A percentile compares a stretch with the other conserved stretches of the same genome.
Conservation (phyloP, 768 basidiomycete genomes). For the Phanerodontia chrysosporium region DNA sequence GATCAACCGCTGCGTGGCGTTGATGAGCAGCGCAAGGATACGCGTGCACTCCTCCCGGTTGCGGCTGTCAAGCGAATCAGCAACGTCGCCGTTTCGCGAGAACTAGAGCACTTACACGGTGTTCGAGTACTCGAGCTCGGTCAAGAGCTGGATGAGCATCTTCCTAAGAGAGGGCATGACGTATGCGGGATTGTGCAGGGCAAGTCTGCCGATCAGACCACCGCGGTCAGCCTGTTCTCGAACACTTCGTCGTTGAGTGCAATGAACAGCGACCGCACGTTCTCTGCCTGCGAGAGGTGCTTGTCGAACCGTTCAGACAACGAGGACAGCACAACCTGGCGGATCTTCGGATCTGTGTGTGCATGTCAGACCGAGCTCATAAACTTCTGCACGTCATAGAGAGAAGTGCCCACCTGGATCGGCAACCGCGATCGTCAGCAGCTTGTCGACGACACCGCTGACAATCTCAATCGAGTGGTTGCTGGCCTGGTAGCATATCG, state of each 20-base stretch:
- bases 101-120: constrained; percentile 58
- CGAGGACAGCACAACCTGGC: constrained; percentile 79
- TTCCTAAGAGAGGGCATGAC: constrained; percentile 97
- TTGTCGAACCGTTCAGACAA: constrained; percentile 94
- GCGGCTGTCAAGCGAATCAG: constrained; percentile 44
- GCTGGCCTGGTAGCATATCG: constrained; percentile 93
- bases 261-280: constrained; percentile 95
- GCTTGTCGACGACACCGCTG: constrained; percentile 95
- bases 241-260: constrained; percentile 97
- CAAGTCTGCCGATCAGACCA: constrained; percentile 85
- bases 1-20: constrained; percentile 89
- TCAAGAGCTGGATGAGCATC: constrained; percentile 91
- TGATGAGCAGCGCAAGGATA: constrained; percentile 82
- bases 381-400: background rate
- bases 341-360: constrained; percentile 65
- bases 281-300: constrained; percentile 95
- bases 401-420: constrained; percentile 68
- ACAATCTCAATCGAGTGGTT: constrained; percentile 96
- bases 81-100: background rate
- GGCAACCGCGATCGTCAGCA: constrained; percentile 91
- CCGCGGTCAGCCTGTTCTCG: constrained; percentile 88
- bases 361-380: constrained; percentile 6
- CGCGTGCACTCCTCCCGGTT: constrained; percentile 91
- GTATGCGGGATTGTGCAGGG: constrained; percentile 95
- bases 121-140: constrained; percentile 94